phyloP scores from a whole-genome alignment of 768 basidiomycete species.

The Galerina marginata region DNA sequence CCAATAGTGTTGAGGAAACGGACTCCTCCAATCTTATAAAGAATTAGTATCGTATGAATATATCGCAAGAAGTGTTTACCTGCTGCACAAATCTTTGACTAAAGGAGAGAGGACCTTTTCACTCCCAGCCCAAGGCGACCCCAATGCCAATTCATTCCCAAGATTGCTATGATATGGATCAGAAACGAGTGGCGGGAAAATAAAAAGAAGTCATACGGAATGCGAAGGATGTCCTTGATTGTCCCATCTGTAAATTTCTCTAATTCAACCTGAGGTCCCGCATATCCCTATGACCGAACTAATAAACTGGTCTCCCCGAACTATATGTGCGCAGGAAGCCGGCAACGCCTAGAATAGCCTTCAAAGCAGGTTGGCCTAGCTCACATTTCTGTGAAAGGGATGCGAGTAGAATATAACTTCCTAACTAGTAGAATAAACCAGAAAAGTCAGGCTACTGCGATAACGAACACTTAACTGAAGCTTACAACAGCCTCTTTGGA shows the following conservation, averaged over 20 bases:
- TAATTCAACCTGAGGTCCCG: conserved; percentile 62
- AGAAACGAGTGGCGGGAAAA: background rate
- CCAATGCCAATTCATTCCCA: conserved; percentile 50
- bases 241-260: conserved; percentile 49
- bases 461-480: conserved; percentile 1
- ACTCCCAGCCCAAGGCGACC: conserved; percentile 52
- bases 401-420: conserved; percentile 74
- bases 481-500: conserved; percentile 63
- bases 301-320: conserved; percentile 63
- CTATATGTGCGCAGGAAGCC: conserved; percentile 50
- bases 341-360: conserved; percentile 61
- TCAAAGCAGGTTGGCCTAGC: conserved; percentile 62
- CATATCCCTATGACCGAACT: conserved; percentile 71
- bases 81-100: conserved; percentile 42
- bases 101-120: conserved; percentile 64
- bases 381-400: conserved; percentile 70
- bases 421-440: conserved; percentile 51
- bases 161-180: conserved; percentile 42
- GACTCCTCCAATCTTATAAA: conserved; percentile 39
- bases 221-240: conserved; percentile 45
- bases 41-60: background rate
- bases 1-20: conserved; percentile 35
- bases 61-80: conserved; percentile 27
- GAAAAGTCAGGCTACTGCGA: background rate
- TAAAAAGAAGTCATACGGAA: conserved; percentile 49